Evolutionary conservation across 257 asterid genomes (phyloP), one percentile per base, ranked within the genome.

Genomic region (Forsythia viridissima): DNA sequence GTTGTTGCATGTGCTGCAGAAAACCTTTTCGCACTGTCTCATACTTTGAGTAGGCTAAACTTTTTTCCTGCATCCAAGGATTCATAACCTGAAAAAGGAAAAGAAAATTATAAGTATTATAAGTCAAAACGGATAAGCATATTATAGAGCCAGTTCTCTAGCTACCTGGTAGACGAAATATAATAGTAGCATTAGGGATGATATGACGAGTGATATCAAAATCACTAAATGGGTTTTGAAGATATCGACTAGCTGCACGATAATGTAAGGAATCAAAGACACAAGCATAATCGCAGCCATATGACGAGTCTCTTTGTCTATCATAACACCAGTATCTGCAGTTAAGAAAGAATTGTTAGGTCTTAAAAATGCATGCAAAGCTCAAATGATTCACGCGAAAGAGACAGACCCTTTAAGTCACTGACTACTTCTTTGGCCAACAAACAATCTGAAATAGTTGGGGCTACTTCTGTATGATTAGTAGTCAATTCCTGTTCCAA

Each of bases 61-160:
- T 89, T 79, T 88, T 89, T 52, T 86, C 72, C 66, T 89, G 93
- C 73, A 90, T 82, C 95, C 91, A 89, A 34, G 95, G 95, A 66
- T 87, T 40, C 83, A 61, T 68, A 43, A 87, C 84, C 93, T 90
- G 86, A 63, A 73, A 15, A 80, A 48, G n/a, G 69, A 30, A 46
- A 73, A 77, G 59, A 24, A 70, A 41, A 34, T 67, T 55, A 16
- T 18, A 20, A 34, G 18, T 63, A 9, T 59, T 15, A 30, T 44
- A 12, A 0, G 13, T 39, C 10, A 46, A 55, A 9, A n/a, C 3
- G 43, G 21, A 21, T 40, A 63, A 15, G 16, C 21, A 8, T 37
- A 4, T 71, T 10, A 44, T 3, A 44, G 52, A 13, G 18, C n/a
- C 15, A 44, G 30, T 55, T 70, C 66, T 67, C 10, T 67, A 40